Percentiles rank a stretch among this genome's conserved stretches.
These are phyloP conservation scores for Rickenella mellea DNA, from an alignment of 768 basidiomycete species.

Conservation along the genomic window DNA sequence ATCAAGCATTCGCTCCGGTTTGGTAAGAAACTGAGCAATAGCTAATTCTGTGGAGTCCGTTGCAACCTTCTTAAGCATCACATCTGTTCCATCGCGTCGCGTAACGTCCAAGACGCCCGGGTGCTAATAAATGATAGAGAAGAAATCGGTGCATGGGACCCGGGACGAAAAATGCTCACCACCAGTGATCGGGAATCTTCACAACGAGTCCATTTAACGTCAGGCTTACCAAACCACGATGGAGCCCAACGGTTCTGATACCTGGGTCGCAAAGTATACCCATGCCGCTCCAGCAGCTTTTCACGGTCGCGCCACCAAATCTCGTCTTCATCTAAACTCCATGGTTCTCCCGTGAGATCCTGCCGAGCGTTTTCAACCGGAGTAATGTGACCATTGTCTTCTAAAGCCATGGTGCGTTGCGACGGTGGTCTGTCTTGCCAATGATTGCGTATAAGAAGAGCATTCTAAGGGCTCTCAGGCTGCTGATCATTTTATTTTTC, in stretches of 20 bases:
- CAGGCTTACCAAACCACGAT: slow-evolving; percentile 12
- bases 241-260: slow-evolving; percentile 17
- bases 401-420: too few relatives aligned
- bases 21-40: slow-evolving; percentile 6
- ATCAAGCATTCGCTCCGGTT: slow-evolving; percentile 6
- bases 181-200: too few relatives aligned
- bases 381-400: too few relatives aligned
- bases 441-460: too few relatives aligned
- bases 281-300: slow-evolving; percentile 2
- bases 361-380: too few relatives aligned
- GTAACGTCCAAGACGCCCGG: not conserved
- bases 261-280: slow-evolving; percentile 16
- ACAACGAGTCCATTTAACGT: not conserved
- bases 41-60: slow-evolving; percentile 1
- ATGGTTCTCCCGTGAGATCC: too few relatives aligned
- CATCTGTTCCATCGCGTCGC: not conserved
- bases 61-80: not conserved
- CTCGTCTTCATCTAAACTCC: too few relatives aligned
- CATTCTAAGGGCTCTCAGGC: too few relatives aligned
- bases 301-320: slow-evolving; percentile 3
- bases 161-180: too few relatives aligned
- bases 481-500: too few relatives aligned
- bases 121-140: not conserved
- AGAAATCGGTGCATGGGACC: too few relatives aligned
- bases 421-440: too few relatives aligned